Conservation (phyloP, 495 filamentous ascomycete species). For the Chaetomium tenue region DNA sequence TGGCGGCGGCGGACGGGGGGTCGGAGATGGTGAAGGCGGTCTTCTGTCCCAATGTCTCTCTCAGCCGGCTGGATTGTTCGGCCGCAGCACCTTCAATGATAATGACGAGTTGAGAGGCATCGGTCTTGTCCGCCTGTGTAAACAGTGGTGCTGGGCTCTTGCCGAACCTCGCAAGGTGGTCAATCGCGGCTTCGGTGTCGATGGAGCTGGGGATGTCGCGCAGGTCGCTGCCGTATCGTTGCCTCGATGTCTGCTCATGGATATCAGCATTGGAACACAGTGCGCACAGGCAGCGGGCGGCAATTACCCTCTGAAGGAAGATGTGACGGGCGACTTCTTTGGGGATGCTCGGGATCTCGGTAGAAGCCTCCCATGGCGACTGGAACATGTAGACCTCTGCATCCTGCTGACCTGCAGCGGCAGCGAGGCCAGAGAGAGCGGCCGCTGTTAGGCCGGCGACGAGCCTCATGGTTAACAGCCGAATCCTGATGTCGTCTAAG, state of each 20-base stretch:
- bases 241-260: conserved; percentile 41
- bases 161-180: conserved; percentile 43
- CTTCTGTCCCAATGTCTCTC: conserved; percentile 35
- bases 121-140: conserved; percentile 26
- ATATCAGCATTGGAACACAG: conserved; percentile 28
- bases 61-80: conserved; percentile 34
- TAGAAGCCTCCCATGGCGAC: conserved; percentile 21
- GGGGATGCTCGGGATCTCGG: conserved; percentile 29
- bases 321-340: conserved; percentile 41
- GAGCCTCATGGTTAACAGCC: conserved; percentile 34
- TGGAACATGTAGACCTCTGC: conserved; percentile 37
- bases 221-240: conserved; percentile 38
- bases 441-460: conserved; percentile 29
- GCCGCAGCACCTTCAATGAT: conserved; percentile 49
- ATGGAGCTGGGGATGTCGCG: conserved; percentile 43
- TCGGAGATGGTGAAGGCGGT: conserved; percentile 46
- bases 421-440: conserved; percentile 33
- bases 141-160: conserved; percentile 45
- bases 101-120: conserved; percentile 50
- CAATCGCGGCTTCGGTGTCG: conserved; percentile 40
- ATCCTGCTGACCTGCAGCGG: conserved; percentile 26
- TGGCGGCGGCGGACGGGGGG: conserved; percentile 40
- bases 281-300: background rate
- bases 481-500: background rate
- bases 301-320: conserved; percentile 34